Evolutionary conservation across 352 stramenopile species (phyloP), one percentile per base, ranked within the genome.

Genomic region (Blastocystis sp.): DNA sequence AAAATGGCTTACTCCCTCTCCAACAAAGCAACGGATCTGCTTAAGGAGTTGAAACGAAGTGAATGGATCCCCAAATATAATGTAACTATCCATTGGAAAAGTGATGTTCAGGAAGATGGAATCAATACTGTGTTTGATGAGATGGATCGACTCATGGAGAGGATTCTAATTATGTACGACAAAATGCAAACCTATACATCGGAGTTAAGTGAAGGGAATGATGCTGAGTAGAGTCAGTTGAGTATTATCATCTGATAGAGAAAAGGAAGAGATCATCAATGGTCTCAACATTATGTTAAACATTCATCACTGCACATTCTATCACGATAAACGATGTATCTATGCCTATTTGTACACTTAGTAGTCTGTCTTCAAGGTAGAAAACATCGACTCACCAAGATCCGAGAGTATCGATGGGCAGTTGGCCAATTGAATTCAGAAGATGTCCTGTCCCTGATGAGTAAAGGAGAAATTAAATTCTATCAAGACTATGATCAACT

Each of bases 1-100:
- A 80, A 59, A 80, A 80, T 80, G 69, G 37, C 69, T 21, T 80
- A 58, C 24, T 43, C 69, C 21, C n/a, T 80, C 24, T 58, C n/a
- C 16, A 80, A 80, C 46, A 43, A 49, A n/a, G 69, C 69, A 16
- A 80, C 69, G 21, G 69, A 80, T 65, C 51, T 80, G 3, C 21
- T 80, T n/a, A 80, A 61, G 46, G 69, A 80, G 27, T 59, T 80
- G 51, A 80, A 80, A 35, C 39, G 69, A 54, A 80, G 69, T 39
- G 69, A 80, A 7, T 80, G 69, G 69, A 63, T 80, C 16, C 69
- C 69, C 11, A 80, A 59, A 35, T 80, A 61, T 27, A 80, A 80
- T 39, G 69, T 80, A 61, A 3, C 6, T 14, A 29, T 5, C 46
- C 7, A 32, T 12, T 5, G 21, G 35, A 49, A 14, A 43, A 49